phyloP scores from a whole-genome alignment of 495 filamentous ascomycete species.

The Penicillium paradoxum region DNA sequence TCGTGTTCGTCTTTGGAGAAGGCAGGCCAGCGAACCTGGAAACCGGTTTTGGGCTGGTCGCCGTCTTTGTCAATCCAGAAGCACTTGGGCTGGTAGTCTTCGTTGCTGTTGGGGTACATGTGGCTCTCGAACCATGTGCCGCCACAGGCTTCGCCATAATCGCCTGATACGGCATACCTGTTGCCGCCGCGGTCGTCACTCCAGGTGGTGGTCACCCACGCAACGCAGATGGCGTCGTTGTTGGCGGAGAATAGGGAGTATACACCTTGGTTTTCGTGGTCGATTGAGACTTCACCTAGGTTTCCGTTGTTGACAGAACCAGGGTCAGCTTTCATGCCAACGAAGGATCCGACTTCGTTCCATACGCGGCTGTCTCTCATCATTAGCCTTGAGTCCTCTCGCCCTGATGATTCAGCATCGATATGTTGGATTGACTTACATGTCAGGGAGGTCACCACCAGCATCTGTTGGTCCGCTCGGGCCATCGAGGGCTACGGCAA shows the following conservation, averaged over 20 bases:
- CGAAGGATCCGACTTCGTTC: background rate
- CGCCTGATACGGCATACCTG: background rate
- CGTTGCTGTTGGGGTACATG: background rate
- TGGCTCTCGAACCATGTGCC: background rate
- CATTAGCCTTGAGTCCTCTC: background rate
- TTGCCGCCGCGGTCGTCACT: background rate
- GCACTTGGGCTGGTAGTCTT: background rate
- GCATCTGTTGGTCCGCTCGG: background rate
- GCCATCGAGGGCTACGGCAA: background rate
- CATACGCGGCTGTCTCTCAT: background rate
- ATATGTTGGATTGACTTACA: background rate
- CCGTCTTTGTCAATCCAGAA: background rate
- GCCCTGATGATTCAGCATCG: background rate
- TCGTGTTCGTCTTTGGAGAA: background rate
- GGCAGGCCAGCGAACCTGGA: background rate
- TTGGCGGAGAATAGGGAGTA: background rate
- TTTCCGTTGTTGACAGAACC: slow-evolving; percentile 57
- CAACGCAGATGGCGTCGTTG: background rate
- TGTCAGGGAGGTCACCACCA: background rate
- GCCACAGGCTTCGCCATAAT: background rate
- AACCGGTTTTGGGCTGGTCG: background rate
- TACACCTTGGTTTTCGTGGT: slow-evolving; percentile 7
- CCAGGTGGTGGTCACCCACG: background rate
- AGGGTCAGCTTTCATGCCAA: background rate
- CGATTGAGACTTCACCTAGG: slow-evolving; percentile 64